Base-by-base conservation (phyloP, 768 basidiomycete species). In the Gyrodon lividus region DNA sequence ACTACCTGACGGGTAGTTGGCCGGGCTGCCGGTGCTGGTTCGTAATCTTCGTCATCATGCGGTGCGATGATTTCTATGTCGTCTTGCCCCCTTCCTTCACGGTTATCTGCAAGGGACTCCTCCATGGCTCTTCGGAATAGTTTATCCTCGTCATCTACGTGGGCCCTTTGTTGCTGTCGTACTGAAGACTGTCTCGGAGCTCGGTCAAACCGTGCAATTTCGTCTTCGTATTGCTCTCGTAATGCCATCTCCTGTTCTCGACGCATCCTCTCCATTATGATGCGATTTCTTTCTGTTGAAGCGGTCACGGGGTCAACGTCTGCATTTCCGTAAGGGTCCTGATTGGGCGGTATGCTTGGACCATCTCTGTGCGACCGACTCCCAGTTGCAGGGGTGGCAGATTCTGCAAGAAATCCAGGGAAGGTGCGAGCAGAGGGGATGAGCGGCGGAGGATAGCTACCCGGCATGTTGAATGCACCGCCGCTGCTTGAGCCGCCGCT, bases 191-290 rank as follows among this genome's bases (percentile, higher is more conserved):
- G 58, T 47, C 49, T 52, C 46, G 54, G 52, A 16, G 48, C 22
- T 16, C 23, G 44, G n/a, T 55, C 63, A 48, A 67, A 63, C 3
- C 55, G 59, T 31, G 63, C 57, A 13, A 59, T 47, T 60, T 78
- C 78, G 24, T 65, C 73, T 46, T 74, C 77, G 74, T 77, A 82
- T 47, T 79, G 67, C 51, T 86, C 84, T 45, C 78, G 73, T 55
- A 85, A 78, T 19, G 85, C 88, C 52, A 73, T 74, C 60, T 86
- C 84, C 62, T 90, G 88, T 56, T 87, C 72, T 37, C 75, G 77
- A 48, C 74, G 77, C 79, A 87, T 84, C 49, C 77, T 79, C 55
- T 84, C 78, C 59, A 89, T 73, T 56, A 84, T 71, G 19, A 78
- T 63, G 51, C 77, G 77, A 56, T 79, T 87, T 46, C 81, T 78